These are phyloP conservation scores for Truncatella angustata DNA, from an alignment of 2,329 filamentous ascomycete genomes.

Conservation along the genomic window DNA sequence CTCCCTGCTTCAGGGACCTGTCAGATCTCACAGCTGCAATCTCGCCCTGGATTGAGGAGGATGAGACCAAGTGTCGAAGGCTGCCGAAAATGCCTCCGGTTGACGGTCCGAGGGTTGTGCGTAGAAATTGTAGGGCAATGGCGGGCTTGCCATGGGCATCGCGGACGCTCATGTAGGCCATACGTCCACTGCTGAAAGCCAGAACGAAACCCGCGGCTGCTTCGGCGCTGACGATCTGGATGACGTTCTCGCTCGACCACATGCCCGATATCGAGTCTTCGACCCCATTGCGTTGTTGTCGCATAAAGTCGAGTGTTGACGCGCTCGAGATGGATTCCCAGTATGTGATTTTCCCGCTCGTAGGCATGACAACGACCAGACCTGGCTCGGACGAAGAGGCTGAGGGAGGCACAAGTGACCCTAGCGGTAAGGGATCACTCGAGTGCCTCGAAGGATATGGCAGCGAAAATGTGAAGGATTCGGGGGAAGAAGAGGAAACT, in stretches of 20 bases:
- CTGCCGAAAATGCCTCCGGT: conserved; percentile 75
- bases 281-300: conserved; percentile 76
- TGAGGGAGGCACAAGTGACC: conserved; percentile 76
- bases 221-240: conserved; percentile 78
- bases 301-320: conserved; percentile 78
- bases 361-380: conserved; percentile 80
- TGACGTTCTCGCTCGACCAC: conserved; percentile 74
- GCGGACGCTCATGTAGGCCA: conserved; percentile 82
- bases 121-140: conserved; percentile 76
- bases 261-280: conserved; percentile 73
- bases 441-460: conserved; percentile 67
- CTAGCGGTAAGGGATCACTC: conserved; percentile 75
- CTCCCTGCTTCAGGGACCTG: conserved; percentile 69
- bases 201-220: conserved; percentile 81
- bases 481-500: conserved; percentile 63
- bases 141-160: conserved; percentile 84
- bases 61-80: conserved; percentile 72
- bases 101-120: conserved; percentile 54
- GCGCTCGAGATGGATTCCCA: conserved; percentile 95
- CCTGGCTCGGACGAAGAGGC: conserved; percentile 79
- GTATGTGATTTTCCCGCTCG: conserved; percentile 81
- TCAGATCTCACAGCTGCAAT: conserved; percentile 79
- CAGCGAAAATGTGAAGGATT: conserved; percentile 78
- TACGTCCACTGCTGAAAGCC: conserved; percentile 78
- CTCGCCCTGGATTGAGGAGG: conserved; percentile 69